Evolutionary conservation across 257 asterid species (phyloP), one percentile per base, ranked within the genome.

Genomic region (Handroanthus guayacan): DNA sequence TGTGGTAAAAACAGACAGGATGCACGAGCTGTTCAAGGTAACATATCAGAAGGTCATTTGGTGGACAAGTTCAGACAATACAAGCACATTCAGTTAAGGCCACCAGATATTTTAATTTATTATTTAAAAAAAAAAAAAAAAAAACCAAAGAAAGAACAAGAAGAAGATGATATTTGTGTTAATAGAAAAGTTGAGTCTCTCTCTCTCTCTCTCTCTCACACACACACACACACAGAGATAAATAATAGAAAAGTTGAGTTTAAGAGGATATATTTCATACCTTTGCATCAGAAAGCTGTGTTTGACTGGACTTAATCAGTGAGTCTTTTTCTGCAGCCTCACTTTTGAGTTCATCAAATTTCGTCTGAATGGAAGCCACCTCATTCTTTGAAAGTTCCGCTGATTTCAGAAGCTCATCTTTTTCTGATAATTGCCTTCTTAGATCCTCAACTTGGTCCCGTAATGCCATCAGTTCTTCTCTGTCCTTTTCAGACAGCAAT

Each of bases 271-370:
- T 41, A 8, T 62, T 34, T 43, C 84, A 60, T 77, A 85, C 99
- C 98, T 93, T 93, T 48, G 88, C 81, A 84, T 91, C 97, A 58
- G 98, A 85, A 71, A 95, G 97, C 85, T 93, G 97, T 66, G 75
- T 81, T 80, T 91, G 97, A 69, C 90, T 82, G 67, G 90, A 85
- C 76, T 88, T 90, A 62, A 95, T 85, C 62, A 85, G 71, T 45
- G 88, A 83, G 74, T 93, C 96, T 84, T 91, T 95, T 82, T 82
- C 89, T 9, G 89, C 84, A 81, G 85, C 84, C 80, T 89, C 94
- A 13, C 61, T 77, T 70, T 85, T 80, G 58, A 91, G 80, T 67
- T 90, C 93, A 75, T 91, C 89, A 18, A 83, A 74, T 75, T 83
- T 75, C 68, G 61, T 77, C 31, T 69, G 78, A 69, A 91, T 62